Evolutionary conservation across 1,284 basidiomycete species (phyloP).

Genomic region (Somion occarium): DNA sequence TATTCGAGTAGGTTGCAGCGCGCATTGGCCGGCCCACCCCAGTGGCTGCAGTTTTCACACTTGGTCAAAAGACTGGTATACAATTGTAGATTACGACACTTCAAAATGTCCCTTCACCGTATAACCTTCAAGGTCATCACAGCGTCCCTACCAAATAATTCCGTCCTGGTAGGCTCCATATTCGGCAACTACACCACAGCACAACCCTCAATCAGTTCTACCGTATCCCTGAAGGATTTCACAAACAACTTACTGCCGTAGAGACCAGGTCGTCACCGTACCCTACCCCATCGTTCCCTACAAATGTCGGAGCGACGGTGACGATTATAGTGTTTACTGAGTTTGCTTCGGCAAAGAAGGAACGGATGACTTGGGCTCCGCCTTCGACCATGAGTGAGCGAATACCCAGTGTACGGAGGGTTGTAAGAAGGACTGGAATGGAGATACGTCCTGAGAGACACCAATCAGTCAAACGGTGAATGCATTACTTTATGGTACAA

Average conservation of each 20-base stretch:
- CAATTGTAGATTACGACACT: too few relatives aligned
- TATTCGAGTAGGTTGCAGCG: too few relatives aligned
- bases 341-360: slow-evolving; percentile 53
- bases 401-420: slow-evolving; percentile 53
- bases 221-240: not conserved
- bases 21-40: too few relatives aligned
- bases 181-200: slow-evolving; percentile 18
- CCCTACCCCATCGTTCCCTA: slow-evolving; percentile 70
- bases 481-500: not conserved
- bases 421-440: slow-evolving; percentile 46
- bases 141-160: slow-evolving; percentile 25
- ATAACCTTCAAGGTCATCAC: slow-evolving; percentile 21
- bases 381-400: slow-evolving; percentile 93
- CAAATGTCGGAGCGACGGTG: slow-evolving; percentile 78
- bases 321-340: slow-evolving; percentile 70
- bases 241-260: slow-evolving; percentile 15
- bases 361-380: slow-evolving; percentile 78
- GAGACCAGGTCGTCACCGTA: slow-evolving; percentile 34
- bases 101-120: too few relatives aligned
- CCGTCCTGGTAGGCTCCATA: slow-evolving; percentile 26
- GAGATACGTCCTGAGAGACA: slow-evolving; percentile 40
- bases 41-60: too few relatives aligned
- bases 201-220: slow-evolving; percentile 7
- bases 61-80: too few relatives aligned
- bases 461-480: not conserved